Percentiles rank a stretch among this genome's conserved stretches.
Evolutionary conservation across 805 yeast genomes (phyloP).

Genomic region (Metschnikowia orientalis): DNA sequence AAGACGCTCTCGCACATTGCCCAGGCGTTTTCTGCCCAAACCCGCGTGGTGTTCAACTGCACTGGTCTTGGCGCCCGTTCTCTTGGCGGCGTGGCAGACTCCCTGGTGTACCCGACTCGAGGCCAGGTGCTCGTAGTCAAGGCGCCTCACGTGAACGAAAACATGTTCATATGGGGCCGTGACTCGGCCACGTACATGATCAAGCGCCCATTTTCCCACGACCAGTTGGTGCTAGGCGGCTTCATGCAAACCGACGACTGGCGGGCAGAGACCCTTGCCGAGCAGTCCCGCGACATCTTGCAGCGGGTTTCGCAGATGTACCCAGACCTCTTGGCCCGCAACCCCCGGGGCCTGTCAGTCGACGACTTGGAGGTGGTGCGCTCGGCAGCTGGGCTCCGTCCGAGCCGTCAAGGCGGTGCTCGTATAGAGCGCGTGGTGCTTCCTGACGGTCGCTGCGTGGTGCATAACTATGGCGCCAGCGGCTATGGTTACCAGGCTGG

Average conservation of each 20-base stretch:
- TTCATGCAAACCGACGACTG: conserved; percentile 60
- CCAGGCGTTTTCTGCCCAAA: conserved; percentile 43
- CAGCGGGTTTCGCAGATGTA: conserved; percentile 49
- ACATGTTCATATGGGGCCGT: conserved; percentile 57
- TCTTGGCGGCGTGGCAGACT: conserved; percentile 64
- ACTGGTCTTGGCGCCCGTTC: conserved; percentile 66
- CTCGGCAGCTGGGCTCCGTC: conserved; percentile 72
- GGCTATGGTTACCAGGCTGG: conserved; percentile 70
- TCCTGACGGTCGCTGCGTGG: conserved; percentile 33
- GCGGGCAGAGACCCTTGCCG: conserved; percentile 54
- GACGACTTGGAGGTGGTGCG: conserved; percentile 50
- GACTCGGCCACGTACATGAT: conserved; percentile 62
- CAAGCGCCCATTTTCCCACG: conserved; percentile 64
- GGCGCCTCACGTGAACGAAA: conserved; percentile 64
- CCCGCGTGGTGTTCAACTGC: conserved; percentile 64
- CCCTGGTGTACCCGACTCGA: conserved; percentile 62
- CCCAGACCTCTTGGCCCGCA: conserved; percentile 44
- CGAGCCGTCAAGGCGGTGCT: conserved; percentile 71
- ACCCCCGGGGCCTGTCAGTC: conserved; percentile 30
- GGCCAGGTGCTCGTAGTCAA: conserved; percentile 75
- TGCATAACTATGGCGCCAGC: conserved; percentile 71
- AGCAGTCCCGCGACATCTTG: conserved; percentile 59
- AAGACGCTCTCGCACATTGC: conserved; percentile 47
- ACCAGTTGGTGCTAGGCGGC: conserved; percentile 73
- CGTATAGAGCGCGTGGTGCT: conserved; percentile 55